A percentile compares a stretch with the other conserved stretches of the same genome.
These are phyloP conservation scores for Trichoderma reesei DNA, from an alignment of 495 filamentous ascomycete species.

Conservation along the genomic window DNA sequence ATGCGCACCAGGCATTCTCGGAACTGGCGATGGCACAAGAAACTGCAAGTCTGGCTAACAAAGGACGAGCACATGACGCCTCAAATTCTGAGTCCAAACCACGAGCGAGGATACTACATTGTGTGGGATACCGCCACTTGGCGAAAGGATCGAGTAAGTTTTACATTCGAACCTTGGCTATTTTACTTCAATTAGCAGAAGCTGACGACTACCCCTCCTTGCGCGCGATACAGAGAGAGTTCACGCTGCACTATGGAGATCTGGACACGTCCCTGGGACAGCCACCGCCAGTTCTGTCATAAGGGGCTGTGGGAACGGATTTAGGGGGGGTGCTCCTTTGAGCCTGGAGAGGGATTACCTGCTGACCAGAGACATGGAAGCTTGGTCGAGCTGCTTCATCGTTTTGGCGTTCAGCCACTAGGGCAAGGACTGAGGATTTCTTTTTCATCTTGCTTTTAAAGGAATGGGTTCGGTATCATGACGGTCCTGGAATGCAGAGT, in stretches of 20 bases:
- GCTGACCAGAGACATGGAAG: not conserved
- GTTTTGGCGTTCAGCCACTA: conserved; percentile 7
- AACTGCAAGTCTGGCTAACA: conserved; percentile 79
- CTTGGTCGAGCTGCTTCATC: conserved; percentile 8
- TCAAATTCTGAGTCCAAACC: conserved; percentile 51
- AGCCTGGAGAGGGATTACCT: not conserved
- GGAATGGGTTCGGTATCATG: conserved; percentile 3
- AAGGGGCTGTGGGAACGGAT: not conserved
- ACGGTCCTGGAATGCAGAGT: conserved; percentile 6
- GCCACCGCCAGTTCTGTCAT: not conserved
- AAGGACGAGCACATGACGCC: conserved; percentile 72
- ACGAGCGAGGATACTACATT: conserved; percentile 80
- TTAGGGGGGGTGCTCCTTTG: not conserved
- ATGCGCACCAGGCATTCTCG: conserved; percentile 39
- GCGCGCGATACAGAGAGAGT: conserved; percentile 49
- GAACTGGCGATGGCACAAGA: conserved; percentile 91
- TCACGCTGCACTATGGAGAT: conserved; percentile 70
- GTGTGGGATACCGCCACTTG: conserved; percentile 80
- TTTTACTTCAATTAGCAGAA: not conserved
- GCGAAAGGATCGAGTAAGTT: conserved; percentile 70
- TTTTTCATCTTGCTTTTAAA: not conserved
- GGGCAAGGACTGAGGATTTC: conserved; percentile 2
- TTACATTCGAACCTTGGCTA: not conserved
- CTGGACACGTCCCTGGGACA: conserved; percentile 41
- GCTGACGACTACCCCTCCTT: conserved; percentile 12